Conservation (phyloP, 2,329 filamentous ascomycete genomes). For the Fusarium proliferatum region DNA sequence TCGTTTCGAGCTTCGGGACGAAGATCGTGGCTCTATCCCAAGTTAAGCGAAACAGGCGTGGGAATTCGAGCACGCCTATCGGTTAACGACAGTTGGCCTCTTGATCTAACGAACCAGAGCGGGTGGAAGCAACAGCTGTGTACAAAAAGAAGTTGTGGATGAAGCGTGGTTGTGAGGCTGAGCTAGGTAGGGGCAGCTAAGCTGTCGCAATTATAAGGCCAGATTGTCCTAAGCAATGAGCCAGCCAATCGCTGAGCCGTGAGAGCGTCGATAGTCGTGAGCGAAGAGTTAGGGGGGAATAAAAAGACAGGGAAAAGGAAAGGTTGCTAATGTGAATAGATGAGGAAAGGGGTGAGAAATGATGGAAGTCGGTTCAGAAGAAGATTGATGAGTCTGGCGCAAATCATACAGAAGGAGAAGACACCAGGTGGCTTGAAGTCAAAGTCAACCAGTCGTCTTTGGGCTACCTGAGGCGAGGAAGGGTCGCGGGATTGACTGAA, state of each 20-base stretch:
- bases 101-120: constrained; percentile 5
- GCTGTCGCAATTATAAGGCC: constrained; percentile 47
- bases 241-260: constrained; percentile 32
- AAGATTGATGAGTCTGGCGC: constrained; percentile 40
- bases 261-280: constrained; percentile 22
- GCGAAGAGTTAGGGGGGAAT: not conserved
- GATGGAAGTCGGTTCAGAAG: constrained; percentile 28
- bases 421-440: constrained; percentile 50
- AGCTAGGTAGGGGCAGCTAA: constrained; percentile 26
- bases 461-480: constrained; percentile 45
- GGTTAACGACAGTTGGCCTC: constrained; percentile 5
- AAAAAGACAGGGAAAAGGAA: constrained; percentile 1
- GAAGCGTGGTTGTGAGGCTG: constrained; percentile 22
- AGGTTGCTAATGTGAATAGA: constrained; percentile 24
- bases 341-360: constrained; percentile 31
- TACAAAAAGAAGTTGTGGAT: constrained; percentile 4
- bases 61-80: constrained; percentile 3
- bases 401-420: constrained; percentile 45
- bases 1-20: constrained; percentile 17
- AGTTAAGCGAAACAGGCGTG: constrained; percentile 10
- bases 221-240: constrained; percentile 47
- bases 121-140: constrained; percentile 10
- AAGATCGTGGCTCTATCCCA: constrained; percentile 14
- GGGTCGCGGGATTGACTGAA: constrained; percentile 42
- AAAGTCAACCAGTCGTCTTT: constrained; percentile 42